A percentile compares a stretch with the other conserved stretches of the same genome.
Evolutionary conservation across 148 eudicot genomes (phyloP).

Genomic region (Spergularia marina): DNA sequence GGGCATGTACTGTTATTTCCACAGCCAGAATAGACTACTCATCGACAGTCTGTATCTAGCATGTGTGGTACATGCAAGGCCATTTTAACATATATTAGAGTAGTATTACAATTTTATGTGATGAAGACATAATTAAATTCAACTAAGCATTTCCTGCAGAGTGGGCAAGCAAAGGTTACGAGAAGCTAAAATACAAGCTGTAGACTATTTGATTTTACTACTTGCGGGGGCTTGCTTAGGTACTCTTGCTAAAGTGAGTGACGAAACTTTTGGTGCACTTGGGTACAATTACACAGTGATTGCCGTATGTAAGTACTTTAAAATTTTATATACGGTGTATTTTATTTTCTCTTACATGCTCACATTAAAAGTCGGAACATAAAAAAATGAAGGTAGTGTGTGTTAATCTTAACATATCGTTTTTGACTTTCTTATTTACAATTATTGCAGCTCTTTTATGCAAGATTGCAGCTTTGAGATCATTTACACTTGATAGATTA

Average conservation of each 20-base stretch:
- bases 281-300: constrained; percentile 89
- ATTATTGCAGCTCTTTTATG: constrained; percentile 67
- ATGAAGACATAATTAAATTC: neutral
- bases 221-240: constrained; percentile 95
- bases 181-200: constrained; percentile 80
- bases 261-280: constrained; percentile 75
- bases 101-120: neutral
- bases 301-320: constrained; percentile 74
- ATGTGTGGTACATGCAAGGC: too few species aligned
- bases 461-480: constrained; percentile 82
- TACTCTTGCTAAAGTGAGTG: constrained; percentile 71
- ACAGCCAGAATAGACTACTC: too few species aligned
- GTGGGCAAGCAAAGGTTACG: constrained; percentile 81
- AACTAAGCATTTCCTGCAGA: constrained; percentile 34
- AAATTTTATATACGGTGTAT: too few species aligned
- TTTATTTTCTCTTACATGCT: too few species aligned
- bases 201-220: constrained; percentile 80
- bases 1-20: too few species aligned
- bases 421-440: neutral
- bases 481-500: constrained; percentile 80
- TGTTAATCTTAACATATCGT: too few species aligned
- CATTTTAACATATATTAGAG: too few species aligned
- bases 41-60: too few species aligned
- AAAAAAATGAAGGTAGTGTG: too few species aligned
- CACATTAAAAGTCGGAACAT: too few species aligned